Conservation (phyloP, 176 grass and related monocot species). For the Carex myosuroides region DNA sequence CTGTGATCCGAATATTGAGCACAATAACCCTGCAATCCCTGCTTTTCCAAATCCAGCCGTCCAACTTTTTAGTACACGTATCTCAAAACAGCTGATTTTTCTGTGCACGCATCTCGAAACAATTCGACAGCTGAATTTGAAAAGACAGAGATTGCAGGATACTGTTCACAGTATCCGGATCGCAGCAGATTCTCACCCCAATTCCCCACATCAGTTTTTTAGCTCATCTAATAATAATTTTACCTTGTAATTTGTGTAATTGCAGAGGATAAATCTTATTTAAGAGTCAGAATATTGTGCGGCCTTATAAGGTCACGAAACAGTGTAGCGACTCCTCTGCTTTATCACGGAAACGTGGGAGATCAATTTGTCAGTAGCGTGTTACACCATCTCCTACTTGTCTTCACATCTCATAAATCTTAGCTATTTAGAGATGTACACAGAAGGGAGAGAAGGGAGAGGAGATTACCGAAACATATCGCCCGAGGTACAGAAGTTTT, state of each 20-base stretch:
- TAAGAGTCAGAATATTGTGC: not conserved
- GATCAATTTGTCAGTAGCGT: not conserved
- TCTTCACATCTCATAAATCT: not conserved
- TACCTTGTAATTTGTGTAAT: not conserved
- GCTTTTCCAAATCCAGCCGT: too few species aligned
- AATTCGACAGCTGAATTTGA: too few species aligned
- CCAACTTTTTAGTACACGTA: too few species aligned
- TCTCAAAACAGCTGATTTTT: too few species aligned
- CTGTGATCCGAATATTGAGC: too few species aligned
- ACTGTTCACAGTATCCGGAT: too few species aligned
- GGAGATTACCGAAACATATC: not conserved
- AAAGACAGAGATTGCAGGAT: too few species aligned
- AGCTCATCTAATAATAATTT: not conserved
- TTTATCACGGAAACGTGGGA: not conserved
- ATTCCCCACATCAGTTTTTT: too few species aligned
- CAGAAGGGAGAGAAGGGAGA: not conserved
- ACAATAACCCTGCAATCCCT: too few species aligned
- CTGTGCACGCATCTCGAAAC: too few species aligned
- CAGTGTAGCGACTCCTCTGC: not conserved
- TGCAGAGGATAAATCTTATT: not conserved
- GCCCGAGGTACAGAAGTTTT: too few species aligned
- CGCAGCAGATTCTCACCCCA: too few species aligned
- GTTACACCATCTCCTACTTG: not conserved
- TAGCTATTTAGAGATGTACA: not conserved
- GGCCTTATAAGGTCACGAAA: not conserved